Conservation (phyloP, 192 early-diverging fungal species). For the Umbelopsis sp. region DNA sequence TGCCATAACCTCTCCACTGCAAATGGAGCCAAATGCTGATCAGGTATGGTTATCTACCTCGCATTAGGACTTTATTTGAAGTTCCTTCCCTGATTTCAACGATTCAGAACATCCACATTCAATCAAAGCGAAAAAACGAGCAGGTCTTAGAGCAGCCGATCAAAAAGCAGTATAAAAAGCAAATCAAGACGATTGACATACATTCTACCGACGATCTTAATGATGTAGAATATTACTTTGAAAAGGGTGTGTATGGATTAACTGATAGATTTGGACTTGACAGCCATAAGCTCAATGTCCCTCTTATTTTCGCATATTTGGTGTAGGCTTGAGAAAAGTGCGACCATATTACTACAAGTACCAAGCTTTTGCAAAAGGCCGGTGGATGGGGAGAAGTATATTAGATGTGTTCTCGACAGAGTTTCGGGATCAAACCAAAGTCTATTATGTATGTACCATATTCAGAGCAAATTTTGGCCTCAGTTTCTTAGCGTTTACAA, state of each 20-base stretch:
- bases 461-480: neutral
- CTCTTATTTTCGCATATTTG: neutral
- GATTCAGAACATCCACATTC: neutral
- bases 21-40: constrained; percentile 12
- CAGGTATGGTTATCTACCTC: constrained; percentile 11
- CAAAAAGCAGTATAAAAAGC: neutral
- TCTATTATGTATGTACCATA: constrained; percentile 73
- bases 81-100: neutral
- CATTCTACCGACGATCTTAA: constrained; percentile 41
- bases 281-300: neutral
- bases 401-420: constrained; percentile 84
- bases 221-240: constrained; percentile 57
- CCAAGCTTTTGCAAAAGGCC: constrained; percentile 82
- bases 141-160: neutral
- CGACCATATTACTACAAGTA: constrained; percentile 84
- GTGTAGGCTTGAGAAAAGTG: constrained; percentile 75
- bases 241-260: constrained; percentile 48
- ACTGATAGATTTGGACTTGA: neutral
- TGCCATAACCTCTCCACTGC: neutral
- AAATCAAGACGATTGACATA: constrained; percentile 26
- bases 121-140: neutral
- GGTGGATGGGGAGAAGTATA: constrained; percentile 81
- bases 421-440: constrained; percentile 79
- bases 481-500: too few relatives aligned
- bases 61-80: neutral